Evolutionary conservation across 192 early-diverging fungal species (phyloP).

Genomic region (Rhizophagus clarus): DNA sequence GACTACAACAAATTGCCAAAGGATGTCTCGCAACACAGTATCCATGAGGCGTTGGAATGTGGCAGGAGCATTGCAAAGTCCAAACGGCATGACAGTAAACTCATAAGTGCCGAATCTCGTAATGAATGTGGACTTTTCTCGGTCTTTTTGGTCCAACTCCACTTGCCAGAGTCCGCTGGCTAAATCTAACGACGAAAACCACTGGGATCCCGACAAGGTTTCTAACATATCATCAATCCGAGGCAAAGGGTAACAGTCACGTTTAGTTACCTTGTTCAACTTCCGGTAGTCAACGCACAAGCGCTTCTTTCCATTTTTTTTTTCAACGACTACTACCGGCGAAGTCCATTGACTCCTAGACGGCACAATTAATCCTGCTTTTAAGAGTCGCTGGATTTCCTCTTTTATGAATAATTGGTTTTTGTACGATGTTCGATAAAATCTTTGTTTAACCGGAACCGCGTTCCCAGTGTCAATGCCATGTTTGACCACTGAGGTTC

Average conservation of each 20-base stretch:
- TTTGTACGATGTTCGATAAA: background rate
- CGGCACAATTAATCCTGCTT: background rate
- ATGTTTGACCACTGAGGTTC: background rate
- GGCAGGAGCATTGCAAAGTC: slow-evolving; percentile 31
- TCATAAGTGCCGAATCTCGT: slow-evolving; percentile 19
- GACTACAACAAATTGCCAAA: slow-evolving; percentile 25
- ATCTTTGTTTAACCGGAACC: background rate
- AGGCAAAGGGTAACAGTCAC: slow-evolving; percentile 46
- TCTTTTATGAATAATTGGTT: background rate
- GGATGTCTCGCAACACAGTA: background rate
- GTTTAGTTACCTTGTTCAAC: slow-evolving; percentile 43
- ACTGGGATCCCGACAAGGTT: background rate
- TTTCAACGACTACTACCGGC: slow-evolving; percentile 42
- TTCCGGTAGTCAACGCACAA: slow-evolving; percentile 47
- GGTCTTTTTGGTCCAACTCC: background rate
- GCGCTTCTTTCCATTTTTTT: slow-evolving; percentile 45
- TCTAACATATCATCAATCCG: slow-evolving; percentile 40
- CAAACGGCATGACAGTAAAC: slow-evolving; percentile 36
- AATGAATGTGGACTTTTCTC: slow-evolving; percentile 35
- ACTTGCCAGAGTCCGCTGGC: slow-evolving; percentile 34
- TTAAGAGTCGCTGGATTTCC: background rate
- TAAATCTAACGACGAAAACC: slow-evolving; percentile 37
- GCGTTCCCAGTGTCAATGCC: background rate
- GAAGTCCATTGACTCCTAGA: slow-evolving; percentile 27
- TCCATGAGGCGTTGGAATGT: slow-evolving; percentile 34